Evolutionary conservation across 108 stramenopile genomes (phyloP).

Genomic region (Aurantiochytrium sp.): DNA sequence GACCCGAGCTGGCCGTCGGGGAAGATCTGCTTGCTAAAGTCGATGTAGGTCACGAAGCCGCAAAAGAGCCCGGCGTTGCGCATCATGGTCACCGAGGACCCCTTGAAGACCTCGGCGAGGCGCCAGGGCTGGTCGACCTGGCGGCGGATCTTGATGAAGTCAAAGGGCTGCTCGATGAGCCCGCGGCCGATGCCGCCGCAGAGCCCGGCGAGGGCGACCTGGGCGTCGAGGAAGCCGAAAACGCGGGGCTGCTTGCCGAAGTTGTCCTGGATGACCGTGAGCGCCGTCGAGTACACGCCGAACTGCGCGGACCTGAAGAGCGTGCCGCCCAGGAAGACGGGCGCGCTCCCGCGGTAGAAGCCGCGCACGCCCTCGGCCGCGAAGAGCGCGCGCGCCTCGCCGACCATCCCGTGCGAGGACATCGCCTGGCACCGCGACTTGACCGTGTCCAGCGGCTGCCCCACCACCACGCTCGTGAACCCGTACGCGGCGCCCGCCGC

Average conservation of each 20-base stretch:
- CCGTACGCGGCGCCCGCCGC: constrained; percentile 74
- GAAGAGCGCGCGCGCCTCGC: constrained; percentile 38
- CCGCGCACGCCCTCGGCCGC: constrained; percentile 44
- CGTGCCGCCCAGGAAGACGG: constrained; percentile 69
- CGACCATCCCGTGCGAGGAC: constrained; percentile 36
- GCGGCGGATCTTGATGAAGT: constrained; percentile 70
- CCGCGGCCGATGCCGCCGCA: constrained; percentile 72
- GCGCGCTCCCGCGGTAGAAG: constrained; percentile 68
- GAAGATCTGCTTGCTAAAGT: constrained; percentile 62
- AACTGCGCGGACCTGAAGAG: constrained; percentile 77
- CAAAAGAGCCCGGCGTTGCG: constrained; percentile 67
- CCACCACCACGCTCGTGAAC: constrained; percentile 69
- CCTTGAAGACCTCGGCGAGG: constrained; percentile 59
- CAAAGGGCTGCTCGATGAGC: constrained; percentile 71
- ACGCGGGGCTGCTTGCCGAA: constrained; percentile 40
- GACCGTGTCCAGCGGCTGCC: constrained; percentile 76
- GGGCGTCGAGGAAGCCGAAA: constrained; percentile 56
- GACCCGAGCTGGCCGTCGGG: constrained; percentile 48
- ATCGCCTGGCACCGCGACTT: constrained; percentile 61
- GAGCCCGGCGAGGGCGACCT: constrained; percentile 69
- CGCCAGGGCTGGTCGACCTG: constrained; percentile 64
- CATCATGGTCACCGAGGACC: constrained; percentile 64
- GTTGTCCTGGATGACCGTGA: constrained; percentile 47
- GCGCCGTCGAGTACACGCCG: constrained; percentile 63
- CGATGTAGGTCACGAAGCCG: constrained; percentile 69